Conservation (phyloP, 495 filamentous ascomycete genomes). For the Tuber calosporum region DNA sequence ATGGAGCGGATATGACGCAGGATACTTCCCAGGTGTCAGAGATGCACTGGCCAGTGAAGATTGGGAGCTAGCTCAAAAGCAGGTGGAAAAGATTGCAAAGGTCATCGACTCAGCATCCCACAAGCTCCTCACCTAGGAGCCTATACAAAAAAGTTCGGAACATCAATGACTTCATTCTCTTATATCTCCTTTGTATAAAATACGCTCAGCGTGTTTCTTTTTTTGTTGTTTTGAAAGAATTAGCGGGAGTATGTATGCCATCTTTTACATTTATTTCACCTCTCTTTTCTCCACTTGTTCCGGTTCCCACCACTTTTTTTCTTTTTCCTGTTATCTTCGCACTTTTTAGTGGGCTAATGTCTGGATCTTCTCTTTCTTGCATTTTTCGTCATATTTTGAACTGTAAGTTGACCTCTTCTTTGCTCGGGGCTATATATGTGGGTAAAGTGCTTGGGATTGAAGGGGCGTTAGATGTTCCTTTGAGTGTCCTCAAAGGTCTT, state of each 20-base stretch:
- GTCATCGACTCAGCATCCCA: slow-evolving; percentile 61
- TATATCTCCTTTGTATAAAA: slow-evolving; percentile 7
- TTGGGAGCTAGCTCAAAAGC: slow-evolving; percentile 61
- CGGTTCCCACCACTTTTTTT: background rate
- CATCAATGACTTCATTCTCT: background rate
- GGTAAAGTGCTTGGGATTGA: background rate
- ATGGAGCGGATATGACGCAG: slow-evolving; percentile 68
- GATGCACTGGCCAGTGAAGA: slow-evolving; percentile 69
- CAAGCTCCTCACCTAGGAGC: slow-evolving; percentile 40
- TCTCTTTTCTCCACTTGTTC: too few relatives aligned
- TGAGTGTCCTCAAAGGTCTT: background rate
- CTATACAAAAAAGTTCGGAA: background rate
- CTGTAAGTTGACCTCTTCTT: background rate
- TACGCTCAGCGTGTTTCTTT: slow-evolving; percentile 9
- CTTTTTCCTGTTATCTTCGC: background rate
- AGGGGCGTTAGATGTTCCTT: background rate
- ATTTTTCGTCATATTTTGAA: slow-evolving; percentile 15
- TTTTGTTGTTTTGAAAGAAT: slow-evolving; percentile 17
- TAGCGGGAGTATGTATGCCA: slow-evolving; percentile 38
- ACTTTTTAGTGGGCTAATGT: slow-evolving; percentile 6
- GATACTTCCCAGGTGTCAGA: slow-evolving; percentile 75
- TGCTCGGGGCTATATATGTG: background rate
- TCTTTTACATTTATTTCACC: slow-evolving; percentile 34
- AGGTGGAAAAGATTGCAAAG: slow-evolving; percentile 63
- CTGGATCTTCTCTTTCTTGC: background rate